Evolutionary conservation across 257 asterid species (phyloP), one percentile per base, ranked within the genome.

Genomic region (Solanum clarkiae): DNA sequence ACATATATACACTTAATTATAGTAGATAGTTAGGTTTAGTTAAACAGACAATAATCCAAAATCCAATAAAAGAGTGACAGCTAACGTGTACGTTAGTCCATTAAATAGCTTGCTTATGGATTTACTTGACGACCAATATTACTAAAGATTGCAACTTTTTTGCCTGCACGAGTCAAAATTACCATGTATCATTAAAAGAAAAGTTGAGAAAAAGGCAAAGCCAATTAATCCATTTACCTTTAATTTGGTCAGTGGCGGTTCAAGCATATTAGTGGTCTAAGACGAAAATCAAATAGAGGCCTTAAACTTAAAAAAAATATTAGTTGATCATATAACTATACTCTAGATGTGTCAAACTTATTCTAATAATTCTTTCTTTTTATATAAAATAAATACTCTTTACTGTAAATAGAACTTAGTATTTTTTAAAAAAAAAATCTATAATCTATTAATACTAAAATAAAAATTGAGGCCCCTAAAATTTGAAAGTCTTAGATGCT

Each of bases 401-500:
- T 32, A 32, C 36, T 32, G 36, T 32, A 32, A 32, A 32, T 32
- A 32, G 4, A 32, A 32, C 4, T 32, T 32, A 32, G 4, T 32
- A 32, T 32, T 32, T 32, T 32, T 32, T 32, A 2, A 2, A 2
- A 32, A 32, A 32, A 32, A 0, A 32, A 32, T 32, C 36, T 32
- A 32, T 32, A 32, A 32, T 32, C 36, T 3, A 32, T 32, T 32
- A 32, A 32, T 32, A 32, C 4, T 32, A 32, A 32, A 32, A 32
- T 3, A 32, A 32, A 32, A 32, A 32, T 32, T 32, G 0, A 32
- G 36, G 36, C 4, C 36, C 36, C 36, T 32, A 32, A 32, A 3
- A 32, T 0, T 32, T 32, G 0, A 0, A 32, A 32, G 4, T 0
- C 4, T 32, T 2, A 32, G 4, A 32, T 4, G 0, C 4, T 32